Base-by-base conservation (phyloP, 495 filamentous ascomycete species). In the Talaromyces borbonicus region DNA sequence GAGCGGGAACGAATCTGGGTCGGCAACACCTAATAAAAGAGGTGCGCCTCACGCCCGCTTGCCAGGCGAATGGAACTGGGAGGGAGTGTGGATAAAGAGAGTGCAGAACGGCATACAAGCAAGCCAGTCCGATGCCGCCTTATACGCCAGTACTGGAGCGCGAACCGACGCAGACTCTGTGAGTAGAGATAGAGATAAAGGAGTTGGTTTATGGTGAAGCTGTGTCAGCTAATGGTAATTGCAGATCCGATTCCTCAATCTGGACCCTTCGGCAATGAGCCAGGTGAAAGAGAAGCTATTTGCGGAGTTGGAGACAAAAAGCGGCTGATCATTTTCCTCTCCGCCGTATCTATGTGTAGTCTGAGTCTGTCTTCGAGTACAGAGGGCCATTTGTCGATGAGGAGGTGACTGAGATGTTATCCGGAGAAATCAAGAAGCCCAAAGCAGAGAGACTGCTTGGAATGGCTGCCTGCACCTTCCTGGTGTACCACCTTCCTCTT, bases 21-120 rank as follows among this genome's bases (percentile, higher is more conserved):
- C 43, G 4, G 36, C 38, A 6, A 16, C 40, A 15, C 43, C 52
- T 8, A 37, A 48, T 24, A 67, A 57, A 54, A 56, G 55, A 23
- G 63, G 55, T 29, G 61, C 54, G 16, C 62, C 62, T 38, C 65
- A 67, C 46, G 55, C 70, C 33, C 74, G 80, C 40, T 71, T 73
- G 22, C 84, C 85, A 2, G 85, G 81, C 11, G 84, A 92, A 48
- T 95, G 89, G 89, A 90, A 90, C 59, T 95, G 89, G 89, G 87
- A 94, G 60, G 89, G 88, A 1, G 89, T 95, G 6, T 95, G 89
- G 89, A 84, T 87, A 50, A 78, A 85, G 46, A 73, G 89, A 27
- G 87, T 90, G 1, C 81, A 78, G 57, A 80, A 78, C 58, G 84
- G 84, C 23, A 75, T 94, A 19, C 73, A 83, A 38, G 73, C 70